Evolutionary conservation across 805 yeast species (phyloP).

Genomic region (Cyberlindnera americana): DNA sequence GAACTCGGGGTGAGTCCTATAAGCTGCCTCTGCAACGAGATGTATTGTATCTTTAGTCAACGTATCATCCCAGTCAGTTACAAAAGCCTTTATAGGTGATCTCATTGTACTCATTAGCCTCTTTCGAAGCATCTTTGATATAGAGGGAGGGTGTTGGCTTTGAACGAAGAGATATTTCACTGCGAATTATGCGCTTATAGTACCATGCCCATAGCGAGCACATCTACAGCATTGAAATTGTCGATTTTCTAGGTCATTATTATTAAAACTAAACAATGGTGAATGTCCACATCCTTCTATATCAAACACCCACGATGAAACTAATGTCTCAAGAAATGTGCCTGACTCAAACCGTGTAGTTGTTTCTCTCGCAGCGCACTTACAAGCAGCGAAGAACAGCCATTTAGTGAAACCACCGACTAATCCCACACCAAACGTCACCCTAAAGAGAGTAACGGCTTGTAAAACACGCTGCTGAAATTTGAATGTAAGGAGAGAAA

Average conservation of each 20-base stretch:
- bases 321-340: slow-evolving; percentile 18
- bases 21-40: slow-evolving; percentile 48
- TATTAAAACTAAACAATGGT: no score
- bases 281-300: slow-evolving; percentile 31
- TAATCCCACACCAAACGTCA: neutral
- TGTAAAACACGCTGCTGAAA: slow-evolving; percentile 18
- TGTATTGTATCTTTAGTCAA: slow-evolving; percentile 56
- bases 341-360: slow-evolving; percentile 32
- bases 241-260: no score
- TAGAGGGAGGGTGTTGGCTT: no score
- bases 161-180: no score
- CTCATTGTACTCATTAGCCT: no score
- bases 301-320: slow-evolving; percentile 29
- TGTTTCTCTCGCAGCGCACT: slow-evolving; percentile 25
- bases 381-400: slow-evolving; percentile 5
- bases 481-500: slow-evolving; percentile 22
- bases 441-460: neutral
- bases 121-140: no score
- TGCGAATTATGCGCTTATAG: neutral
- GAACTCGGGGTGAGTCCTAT: slow-evolving; percentile 34
- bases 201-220: no score
- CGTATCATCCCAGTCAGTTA: slow-evolving; percentile 69
- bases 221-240: no score
- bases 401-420: slow-evolving; percentile 1
- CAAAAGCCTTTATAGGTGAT: slow-evolving; percentile 25